Conservation (phyloP, 768 basidiomycete species). For the Rhodotorula diobovata region DNA sequence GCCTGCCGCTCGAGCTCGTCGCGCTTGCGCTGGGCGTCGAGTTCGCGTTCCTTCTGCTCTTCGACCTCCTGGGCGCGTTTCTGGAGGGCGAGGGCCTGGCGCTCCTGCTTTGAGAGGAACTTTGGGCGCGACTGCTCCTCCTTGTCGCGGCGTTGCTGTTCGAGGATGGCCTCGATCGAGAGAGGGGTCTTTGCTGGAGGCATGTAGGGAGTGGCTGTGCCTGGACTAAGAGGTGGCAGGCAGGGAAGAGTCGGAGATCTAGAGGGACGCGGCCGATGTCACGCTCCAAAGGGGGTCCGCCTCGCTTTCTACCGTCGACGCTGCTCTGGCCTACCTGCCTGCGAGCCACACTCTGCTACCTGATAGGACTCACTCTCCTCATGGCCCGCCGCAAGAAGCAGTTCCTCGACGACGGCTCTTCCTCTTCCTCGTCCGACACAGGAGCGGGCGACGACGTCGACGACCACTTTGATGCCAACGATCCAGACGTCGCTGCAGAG, state of each 20-base stretch:
- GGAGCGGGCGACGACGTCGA: constrained; percentile 52
- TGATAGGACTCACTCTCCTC: background rate
- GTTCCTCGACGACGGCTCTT: constrained; percentile 29
- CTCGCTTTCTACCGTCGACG: background rate
- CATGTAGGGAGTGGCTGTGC: background rate
- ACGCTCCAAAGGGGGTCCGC: background rate
- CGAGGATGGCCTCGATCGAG: constrained; percentile 79
- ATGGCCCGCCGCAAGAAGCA: constrained; percentile 48
- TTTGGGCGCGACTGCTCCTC: constrained; percentile 89
- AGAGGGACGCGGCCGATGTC: background rate
- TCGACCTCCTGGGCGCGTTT: constrained; percentile 78
- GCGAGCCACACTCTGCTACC: background rate
- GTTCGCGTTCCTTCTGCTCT: constrained; percentile 64
- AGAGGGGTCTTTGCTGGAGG: constrained; percentile 53
- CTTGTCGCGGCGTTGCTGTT: constrained; percentile 80
- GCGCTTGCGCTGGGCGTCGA: constrained; percentile 59
- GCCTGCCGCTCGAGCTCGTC: constrained; percentile 71
- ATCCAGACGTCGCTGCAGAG: constrained; percentile 64
- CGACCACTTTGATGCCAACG: constrained; percentile 47
- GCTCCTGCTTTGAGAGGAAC: constrained; percentile 87
- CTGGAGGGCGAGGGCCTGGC: constrained; percentile 79
- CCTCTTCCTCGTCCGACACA: constrained; percentile 50
- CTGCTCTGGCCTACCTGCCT: background rate
- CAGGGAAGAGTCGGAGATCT: background rate
- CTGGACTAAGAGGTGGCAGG: too few species aligned